A percentile compares a stretch with the other conserved stretches of the same genome.
These are phyloP conservation scores for Megacollybia marginata DNA, from an alignment of 768 basidiomycete species.

Conservation along the genomic window DNA sequence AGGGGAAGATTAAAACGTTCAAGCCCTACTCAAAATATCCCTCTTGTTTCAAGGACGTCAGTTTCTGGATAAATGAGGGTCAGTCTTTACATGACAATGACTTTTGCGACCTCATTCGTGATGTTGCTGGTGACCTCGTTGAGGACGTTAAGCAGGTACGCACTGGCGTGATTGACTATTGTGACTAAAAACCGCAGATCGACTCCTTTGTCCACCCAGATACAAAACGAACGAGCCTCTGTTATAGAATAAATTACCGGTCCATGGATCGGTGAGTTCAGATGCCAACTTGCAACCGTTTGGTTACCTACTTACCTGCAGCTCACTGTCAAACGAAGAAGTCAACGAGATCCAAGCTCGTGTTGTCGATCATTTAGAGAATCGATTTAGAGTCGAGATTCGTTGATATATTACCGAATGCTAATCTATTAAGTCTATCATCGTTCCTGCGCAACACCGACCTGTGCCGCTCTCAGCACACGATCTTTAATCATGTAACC, in stretches of 20 bases:
- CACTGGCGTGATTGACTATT: conserved; percentile 2
- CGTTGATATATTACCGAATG: conserved; percentile 39
- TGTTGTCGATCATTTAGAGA: conserved; percentile 47
- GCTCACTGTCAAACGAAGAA: conserved; percentile 86
- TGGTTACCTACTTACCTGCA: conserved; percentile 19
- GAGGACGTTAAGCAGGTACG: conserved; percentile 84
- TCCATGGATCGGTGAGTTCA: conserved; percentile 84
- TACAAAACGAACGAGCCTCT: conserved; percentile 69
- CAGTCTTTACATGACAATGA: conserved; percentile 82
- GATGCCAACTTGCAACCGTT: not conserved
- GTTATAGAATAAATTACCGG: conserved; percentile 89
- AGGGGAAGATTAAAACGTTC: conserved; percentile 75
- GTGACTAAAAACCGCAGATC: conserved; percentile 44
- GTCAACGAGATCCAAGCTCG: conserved; percentile 70
- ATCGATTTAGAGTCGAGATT: conserved; percentile 78
- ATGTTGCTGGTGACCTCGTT: conserved; percentile 85
- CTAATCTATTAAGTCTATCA: not conserved
- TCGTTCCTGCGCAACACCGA: conserved; percentile 81
- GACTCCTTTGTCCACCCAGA: conserved; percentile 90
- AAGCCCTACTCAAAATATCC: conserved; percentile 92
- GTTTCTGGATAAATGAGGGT: conserved; percentile 79
- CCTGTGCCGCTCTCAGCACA: conserved; percentile 89
- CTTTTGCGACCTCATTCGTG: conserved; percentile 91
- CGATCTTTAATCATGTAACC: conserved; percentile 95
- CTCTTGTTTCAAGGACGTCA: conserved; percentile 87